These are phyloP conservation scores for Chlamydomonas urium DNA, from an alignment of 139 green algal species.

Conservation along the genomic window DNA sequence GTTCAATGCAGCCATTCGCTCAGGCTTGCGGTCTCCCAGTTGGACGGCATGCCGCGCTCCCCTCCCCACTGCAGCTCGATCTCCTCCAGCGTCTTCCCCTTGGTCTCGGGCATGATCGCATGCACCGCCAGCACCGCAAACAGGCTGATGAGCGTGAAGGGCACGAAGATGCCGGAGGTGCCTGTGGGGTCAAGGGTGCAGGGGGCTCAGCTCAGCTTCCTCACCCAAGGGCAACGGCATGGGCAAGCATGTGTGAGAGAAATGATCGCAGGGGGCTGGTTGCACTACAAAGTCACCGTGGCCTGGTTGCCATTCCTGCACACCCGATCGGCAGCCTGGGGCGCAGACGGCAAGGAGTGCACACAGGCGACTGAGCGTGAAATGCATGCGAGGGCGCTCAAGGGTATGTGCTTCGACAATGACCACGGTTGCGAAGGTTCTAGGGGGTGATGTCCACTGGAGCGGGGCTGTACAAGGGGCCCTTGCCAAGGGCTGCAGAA, in stretches of 20 bases:
- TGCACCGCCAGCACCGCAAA: constrained; percentile 1
- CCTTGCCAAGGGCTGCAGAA: neutral
- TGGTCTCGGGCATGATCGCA: neutral
- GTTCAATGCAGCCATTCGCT: constrained; percentile 11
- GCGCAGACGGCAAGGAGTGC: too few species aligned
- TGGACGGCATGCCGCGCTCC: neutral
- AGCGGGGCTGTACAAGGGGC: too few species aligned
- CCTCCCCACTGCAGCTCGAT: constrained; percentile 11
- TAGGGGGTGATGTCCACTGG: neutral
- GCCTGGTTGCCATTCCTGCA: too few species aligned
- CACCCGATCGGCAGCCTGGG: too few species aligned
- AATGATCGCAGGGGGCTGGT: neutral
- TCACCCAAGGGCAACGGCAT: neutral
- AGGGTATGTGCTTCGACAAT: neutral
- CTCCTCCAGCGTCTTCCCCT: constrained; percentile 15
- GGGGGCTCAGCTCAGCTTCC: neutral
- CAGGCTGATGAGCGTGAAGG: neutral
- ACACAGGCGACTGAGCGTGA: too few species aligned
- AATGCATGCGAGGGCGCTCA: too few species aligned
- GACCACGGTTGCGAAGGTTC: neutral
- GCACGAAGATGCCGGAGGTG: neutral
- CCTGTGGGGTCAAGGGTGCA: neutral
- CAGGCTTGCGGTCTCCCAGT: neutral
- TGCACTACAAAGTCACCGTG: too few species aligned
- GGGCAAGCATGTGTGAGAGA: neutral